These are phyloP conservation scores for Venturia pyrina DNA, from an alignment of 2,329 filamentous ascomycete species.

Conservation along the genomic window DNA sequence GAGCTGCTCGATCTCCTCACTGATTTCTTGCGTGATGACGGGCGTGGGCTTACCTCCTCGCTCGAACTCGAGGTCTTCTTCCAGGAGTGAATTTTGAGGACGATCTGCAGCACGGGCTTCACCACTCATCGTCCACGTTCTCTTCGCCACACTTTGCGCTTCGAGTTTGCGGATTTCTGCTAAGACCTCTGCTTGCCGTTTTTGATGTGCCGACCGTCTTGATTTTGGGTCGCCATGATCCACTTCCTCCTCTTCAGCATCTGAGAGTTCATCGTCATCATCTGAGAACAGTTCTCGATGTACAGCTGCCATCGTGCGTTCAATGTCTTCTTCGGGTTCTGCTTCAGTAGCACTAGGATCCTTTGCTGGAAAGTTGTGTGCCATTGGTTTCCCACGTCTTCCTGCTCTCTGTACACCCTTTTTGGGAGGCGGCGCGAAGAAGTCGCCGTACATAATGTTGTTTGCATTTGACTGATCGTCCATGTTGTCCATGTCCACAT, in stretches of 20 bases:
- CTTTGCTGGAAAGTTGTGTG: constrained; percentile 34
- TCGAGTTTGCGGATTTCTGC: constrained; percentile 90
- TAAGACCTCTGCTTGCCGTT: constrained; percentile 71
- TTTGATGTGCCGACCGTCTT: constrained; percentile 76
- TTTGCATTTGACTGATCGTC: constrained; percentile 66
- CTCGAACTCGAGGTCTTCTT: constrained; percentile 94
- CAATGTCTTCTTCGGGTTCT: constrained; percentile 54
- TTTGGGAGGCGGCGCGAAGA: constrained; percentile 75
- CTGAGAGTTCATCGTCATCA: constrained; percentile 48
- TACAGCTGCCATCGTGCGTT: constrained; percentile 77
- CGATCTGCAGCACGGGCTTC: constrained; percentile 76
- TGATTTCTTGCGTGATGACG: constrained; percentile 84
- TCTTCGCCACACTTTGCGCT: constrained; percentile 77
- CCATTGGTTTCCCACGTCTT: constrained; percentile 37
- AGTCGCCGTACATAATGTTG: constrained; percentile 82
- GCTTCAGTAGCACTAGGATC: constrained; percentile 26
- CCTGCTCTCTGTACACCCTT: constrained; percentile 54
- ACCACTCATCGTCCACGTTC: constrained; percentile 81
- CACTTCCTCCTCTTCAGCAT: constrained; percentile 48
- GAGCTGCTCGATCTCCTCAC: constrained; percentile 81
- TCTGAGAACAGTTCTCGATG: constrained; percentile 87
- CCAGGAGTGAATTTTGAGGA: constrained; percentile 82
- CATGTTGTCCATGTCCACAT: constrained; percentile 41
- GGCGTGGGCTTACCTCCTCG: constrained; percentile 89
- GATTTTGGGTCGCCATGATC: constrained; percentile 61